Base-by-base conservation (phyloP, 2,329 filamentous ascomycete genomes). In the Acrodontium crateriforme region DNA sequence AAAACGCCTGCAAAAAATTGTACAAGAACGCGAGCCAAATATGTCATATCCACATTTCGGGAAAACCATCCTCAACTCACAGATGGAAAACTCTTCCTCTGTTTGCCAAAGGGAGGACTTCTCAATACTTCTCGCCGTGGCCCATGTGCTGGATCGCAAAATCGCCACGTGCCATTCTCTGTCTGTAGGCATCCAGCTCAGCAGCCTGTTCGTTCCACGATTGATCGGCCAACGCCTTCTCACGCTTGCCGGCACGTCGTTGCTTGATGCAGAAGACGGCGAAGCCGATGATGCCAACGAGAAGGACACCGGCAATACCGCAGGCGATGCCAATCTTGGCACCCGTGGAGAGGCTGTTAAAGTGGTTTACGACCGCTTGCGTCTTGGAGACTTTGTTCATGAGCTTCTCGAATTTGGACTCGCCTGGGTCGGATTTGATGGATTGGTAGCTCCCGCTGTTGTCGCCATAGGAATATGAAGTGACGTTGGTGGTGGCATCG, bases 231-330 rank as follows among this genome's bases (percentile, higher is more conserved):
- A 59, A 30, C 12, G 55, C 57, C 24, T 56, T 53, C 43, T 69
- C 65, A 24, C 56, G 55, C 32, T 60, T 58, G 18, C 66, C 66
- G 35, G 55, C 52, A 32, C 58, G 55, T 32, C 66, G 57, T 46
- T 68, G 63, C 25, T 53, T 55, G 36, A 67, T 39, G 44, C 61
- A 68, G 50, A 56, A 67, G 40, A 64, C 55, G 8, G 52, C 38
- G 26, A 46, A 47, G 3, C 40, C 44, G 14, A 44, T 28, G 12
- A 54, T 40, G 6, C 45, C 47, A 14, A 63, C 39, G 16, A 40
- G 38, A 9, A 55, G 52, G 7, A 51, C 52, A 18, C 53, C 58
- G 17, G 64, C 47, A 24, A 60, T 61, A 14, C 53, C 57, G 18
- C 50, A 51, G 16, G 52, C 58, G 30, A 70, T 56, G 23, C 58